phyloP scores from a whole-genome alignment of 169 alveolate genomes.

The Plasmodium vivax region DNA sequence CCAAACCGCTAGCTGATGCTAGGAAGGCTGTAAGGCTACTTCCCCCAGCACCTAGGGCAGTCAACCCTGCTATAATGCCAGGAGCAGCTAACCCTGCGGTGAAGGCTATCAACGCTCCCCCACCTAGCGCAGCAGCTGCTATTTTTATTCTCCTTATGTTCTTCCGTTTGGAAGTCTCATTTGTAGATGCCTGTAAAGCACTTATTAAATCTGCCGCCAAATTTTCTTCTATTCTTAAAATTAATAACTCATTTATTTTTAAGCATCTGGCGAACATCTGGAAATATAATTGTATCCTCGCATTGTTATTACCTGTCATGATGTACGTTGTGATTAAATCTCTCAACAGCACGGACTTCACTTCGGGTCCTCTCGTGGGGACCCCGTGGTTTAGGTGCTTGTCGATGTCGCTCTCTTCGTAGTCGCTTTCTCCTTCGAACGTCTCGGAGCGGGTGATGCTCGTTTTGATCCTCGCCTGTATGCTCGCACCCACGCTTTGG shows the following conservation, averaged over 20 bases:
- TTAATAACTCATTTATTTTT: constrained; percentile 79
- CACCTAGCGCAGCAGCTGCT: constrained; percentile 90
- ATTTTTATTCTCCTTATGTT: constrained; percentile 80
- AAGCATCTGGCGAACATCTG: constrained; percentile 78
- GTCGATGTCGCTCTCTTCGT: constrained; percentile 42
- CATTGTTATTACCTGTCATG: constrained; percentile 83
- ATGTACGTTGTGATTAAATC: constrained; percentile 80
- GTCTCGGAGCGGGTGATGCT: neutral
- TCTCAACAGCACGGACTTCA: constrained; percentile 78
- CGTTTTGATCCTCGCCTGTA: constrained; percentile 3
- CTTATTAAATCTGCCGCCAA: constrained; percentile 82
- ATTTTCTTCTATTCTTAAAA: constrained; percentile 80
- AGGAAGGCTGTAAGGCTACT: constrained; percentile 84
- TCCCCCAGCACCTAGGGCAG: constrained; percentile 84
- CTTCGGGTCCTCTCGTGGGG: constrained; percentile 74
- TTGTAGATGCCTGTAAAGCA: constrained; percentile 77
- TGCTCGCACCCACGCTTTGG: neutral
- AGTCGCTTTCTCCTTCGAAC: constrained; percentile 13
- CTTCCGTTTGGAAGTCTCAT: constrained; percentile 77
- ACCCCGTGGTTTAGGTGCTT: constrained; percentile 53
- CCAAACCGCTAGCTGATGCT: constrained; percentile 87
- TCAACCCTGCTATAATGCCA: constrained; percentile 89
- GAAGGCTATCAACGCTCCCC: constrained; percentile 89
- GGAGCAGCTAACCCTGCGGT: constrained; percentile 93
- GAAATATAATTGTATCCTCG: constrained; percentile 81